A percentile compares a stretch with the other conserved stretches of the same genome.
These are phyloP conservation scores for Phlyctochytrium bullatum DNA, from an alignment of 192 early-diverging fungal genomes.

Conservation along the genomic window DNA sequence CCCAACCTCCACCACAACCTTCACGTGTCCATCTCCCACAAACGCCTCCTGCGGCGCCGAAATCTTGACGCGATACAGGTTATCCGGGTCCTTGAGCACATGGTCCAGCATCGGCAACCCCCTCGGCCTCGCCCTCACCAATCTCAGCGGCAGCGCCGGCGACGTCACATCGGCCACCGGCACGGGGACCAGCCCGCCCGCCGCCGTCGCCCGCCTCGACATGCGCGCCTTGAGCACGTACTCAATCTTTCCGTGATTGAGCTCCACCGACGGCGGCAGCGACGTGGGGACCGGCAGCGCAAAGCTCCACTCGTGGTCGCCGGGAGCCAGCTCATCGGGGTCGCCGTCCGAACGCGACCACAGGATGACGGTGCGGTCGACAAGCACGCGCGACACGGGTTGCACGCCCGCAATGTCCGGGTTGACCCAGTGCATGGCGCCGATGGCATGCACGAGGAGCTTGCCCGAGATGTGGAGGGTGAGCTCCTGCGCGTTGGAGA, in stretches of 20 bases:
- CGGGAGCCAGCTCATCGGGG: neutral
- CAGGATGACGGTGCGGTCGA: neutral
- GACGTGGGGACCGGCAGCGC: neutral
- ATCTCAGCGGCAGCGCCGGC: neutral
- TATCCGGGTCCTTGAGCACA: conserved; percentile 1
- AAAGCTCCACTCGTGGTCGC: conserved; percentile 4
- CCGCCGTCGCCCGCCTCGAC: neutral
- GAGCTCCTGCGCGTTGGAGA: conserved; percentile 5
- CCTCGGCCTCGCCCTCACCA: conserved; percentile 9
- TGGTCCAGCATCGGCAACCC: neutral
- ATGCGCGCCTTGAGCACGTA: conserved; percentile 2
- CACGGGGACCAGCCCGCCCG: neutral
- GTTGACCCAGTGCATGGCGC: conserved; percentile 10
- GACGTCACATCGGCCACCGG: neutral
- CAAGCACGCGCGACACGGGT: neutral
- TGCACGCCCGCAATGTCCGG: conserved; percentile 3
- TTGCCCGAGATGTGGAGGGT: conserved; percentile 1
- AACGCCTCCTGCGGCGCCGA: neutral
- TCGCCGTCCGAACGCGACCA: neutral
- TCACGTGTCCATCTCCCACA: neutral
- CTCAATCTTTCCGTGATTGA: conserved; percentile 6
- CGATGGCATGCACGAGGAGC: neutral
- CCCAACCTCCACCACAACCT: conserved; percentile 3
- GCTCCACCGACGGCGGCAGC: neutral
- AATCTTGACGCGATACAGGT: neutral